These are phyloP conservation scores for Viola pubescens DNA, from an alignment of 441 rosid species.

Conservation along the genomic window DNA sequence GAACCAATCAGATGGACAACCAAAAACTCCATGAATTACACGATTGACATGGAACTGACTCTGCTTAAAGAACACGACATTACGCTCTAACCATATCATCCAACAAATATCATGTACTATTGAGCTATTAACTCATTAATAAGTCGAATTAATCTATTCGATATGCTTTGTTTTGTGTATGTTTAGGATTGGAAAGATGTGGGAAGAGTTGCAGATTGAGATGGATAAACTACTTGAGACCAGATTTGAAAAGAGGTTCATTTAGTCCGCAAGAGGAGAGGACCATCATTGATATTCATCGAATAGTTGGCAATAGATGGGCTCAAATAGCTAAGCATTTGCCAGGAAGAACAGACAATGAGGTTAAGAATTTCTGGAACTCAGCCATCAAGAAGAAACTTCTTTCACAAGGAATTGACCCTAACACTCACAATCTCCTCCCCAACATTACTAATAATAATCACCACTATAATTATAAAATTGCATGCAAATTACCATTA, in stretches of 20 bases:
- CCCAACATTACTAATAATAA: not conserved
- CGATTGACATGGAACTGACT: no score
- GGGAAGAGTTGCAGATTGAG: constrained; percentile 59
- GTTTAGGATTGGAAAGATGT: constrained; percentile 37
- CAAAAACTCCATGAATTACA: no score
- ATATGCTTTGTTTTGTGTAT: not conserved
- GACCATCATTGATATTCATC: constrained; percentile 39
- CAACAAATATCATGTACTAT: no score
- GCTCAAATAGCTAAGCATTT: constrained; percentile 56
- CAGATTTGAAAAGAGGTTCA: constrained; percentile 48
- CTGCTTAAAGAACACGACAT: no score
- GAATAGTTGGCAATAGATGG: constrained; percentile 51
- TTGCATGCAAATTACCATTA: not conserved
- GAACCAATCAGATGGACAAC: no score
- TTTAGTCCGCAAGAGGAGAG: constrained; percentile 41
- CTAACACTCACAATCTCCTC: constrained; percentile 35
- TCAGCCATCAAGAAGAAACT: constrained; percentile 55
- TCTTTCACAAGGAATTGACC: constrained; percentile 43
- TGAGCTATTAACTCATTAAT: no score
- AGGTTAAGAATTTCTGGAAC: constrained; percentile 57
- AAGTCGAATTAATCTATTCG: no score
- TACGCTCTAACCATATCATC: no score
- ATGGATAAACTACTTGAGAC: constrained; percentile 56
- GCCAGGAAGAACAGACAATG: constrained; percentile 57
- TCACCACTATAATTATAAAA: constrained; percentile 11